These are phyloP conservation scores for Calocera viscosa DNA, from an alignment of 768 basidiomycete genomes.

Conservation along the genomic window DNA sequence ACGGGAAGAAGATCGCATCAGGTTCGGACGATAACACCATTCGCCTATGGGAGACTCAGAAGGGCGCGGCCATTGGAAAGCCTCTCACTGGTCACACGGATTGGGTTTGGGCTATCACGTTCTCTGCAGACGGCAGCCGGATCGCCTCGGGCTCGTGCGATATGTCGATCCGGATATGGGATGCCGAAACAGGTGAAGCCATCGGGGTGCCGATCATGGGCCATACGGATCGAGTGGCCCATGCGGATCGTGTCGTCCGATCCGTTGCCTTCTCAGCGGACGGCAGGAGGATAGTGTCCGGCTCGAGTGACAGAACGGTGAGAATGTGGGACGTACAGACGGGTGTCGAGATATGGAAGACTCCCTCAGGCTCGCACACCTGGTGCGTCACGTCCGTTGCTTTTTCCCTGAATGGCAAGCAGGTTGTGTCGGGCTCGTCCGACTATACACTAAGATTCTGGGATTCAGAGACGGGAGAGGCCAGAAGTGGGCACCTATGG, in stretches of 20 bases:
- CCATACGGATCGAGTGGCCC: constrained; percentile 4
- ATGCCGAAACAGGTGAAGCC: constrained; percentile 8
- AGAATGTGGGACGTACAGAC: constrained; percentile 11
- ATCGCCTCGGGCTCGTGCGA: constrained; percentile 26
- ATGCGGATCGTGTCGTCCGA: neutral
- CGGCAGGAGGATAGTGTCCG: constrained; percentile 7
- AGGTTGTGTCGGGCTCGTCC: neutral
- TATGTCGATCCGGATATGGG: constrained; percentile 11
- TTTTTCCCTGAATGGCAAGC: constrained; percentile 1
- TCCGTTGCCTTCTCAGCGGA: constrained; percentile 11
- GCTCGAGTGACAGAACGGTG: constrained; percentile 3
- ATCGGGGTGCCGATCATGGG: constrained; percentile 7
- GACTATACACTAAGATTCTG: neutral
- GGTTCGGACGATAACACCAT: constrained; percentile 3
- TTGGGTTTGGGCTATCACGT: constrained; percentile 33
- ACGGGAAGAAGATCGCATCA: constrained; percentile 4
- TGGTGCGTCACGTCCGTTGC: neutral
- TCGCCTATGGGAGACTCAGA: neutral
- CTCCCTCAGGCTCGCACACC: neutral
- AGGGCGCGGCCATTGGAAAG: neutral
- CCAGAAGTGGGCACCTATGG: too few species aligned
- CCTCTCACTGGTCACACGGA: neutral
- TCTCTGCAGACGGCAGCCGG: constrained; percentile 20
- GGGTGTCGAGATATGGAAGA: neutral
- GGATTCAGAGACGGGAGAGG: neutral